Percentiles rank a stretch among this genome's conserved stretches.
Conservation (phyloP, 73 alveolate species). For the Urostyla sp. region DNA sequence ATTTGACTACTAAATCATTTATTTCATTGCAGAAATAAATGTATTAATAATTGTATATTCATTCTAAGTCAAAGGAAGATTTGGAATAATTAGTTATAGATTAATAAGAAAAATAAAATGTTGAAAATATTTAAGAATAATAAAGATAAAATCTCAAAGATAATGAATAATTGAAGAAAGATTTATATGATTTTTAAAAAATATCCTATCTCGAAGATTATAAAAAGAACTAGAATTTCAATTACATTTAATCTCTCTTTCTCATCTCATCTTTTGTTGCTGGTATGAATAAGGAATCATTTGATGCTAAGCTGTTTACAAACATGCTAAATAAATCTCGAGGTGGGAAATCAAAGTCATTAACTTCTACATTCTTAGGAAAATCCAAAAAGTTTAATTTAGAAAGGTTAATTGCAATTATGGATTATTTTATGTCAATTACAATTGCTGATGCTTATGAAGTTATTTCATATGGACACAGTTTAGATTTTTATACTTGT, state of each 20-base stretch:
- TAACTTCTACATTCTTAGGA: conserved; percentile 3
- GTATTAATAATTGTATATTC: not conserved
- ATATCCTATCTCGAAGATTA: conserved; percentile 17
- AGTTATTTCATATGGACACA: not conserved
- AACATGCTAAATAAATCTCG: not conserved
- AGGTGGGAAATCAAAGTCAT: not conserved
- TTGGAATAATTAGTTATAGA: not conserved
- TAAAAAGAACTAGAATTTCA: conserved; percentile 40
- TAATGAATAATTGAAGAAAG: not conserved
- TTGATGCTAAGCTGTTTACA: conserved; percentile 13
- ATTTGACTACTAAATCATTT: too few relatives aligned
- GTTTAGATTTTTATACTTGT: conserved; percentile 25
- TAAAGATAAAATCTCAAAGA: not conserved
- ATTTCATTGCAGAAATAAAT: not conserved
- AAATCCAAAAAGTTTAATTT: conserved; percentile 43
- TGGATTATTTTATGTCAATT: conserved; percentile 25
- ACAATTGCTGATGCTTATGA: conserved; percentile 1
- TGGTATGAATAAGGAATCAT: conserved; percentile 25
- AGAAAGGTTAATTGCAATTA: conserved; percentile 28
- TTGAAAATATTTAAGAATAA: not conserved
- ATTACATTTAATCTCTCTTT: conserved; percentile 34
- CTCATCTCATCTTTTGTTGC: conserved; percentile 43
- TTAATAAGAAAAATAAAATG: not conserved
- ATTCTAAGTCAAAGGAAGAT: not conserved
- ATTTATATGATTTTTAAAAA: not conserved